Base-by-base conservation (phyloP, 495 filamentous ascomycete genomes). In the Aspergillus coremiiformis region DNA sequence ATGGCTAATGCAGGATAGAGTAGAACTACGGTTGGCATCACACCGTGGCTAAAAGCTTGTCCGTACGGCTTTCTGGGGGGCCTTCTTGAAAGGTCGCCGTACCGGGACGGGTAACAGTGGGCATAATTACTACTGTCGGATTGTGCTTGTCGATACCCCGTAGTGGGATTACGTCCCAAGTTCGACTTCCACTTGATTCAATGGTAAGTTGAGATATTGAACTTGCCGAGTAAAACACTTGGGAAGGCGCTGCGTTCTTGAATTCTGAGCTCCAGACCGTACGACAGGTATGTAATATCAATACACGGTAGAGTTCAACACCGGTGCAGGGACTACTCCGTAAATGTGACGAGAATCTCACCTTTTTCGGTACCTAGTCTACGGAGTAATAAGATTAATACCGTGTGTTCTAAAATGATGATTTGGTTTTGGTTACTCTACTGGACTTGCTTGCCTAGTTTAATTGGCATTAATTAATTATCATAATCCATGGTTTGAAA, bases 41-140 rank as follows among this genome's bases (percentile, higher is more conserved):
- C 53, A 52, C 50, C 53, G 56, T 62, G 59, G 59, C 54, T 59
- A 62, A 62, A 62, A 62, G 59, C 59, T 62, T 62, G 59, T 58
- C 59, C 55, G 54, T 55, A 56, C 49, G 59, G 51, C 59, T 58
- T 51, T 51, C 47, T 50, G 55, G 48, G 52, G 51, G 55, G 29
- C 49, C 46, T 44, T 51, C 45, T 43, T 39, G 27, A 54, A 49
- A 49, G 47, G 52, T 26, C 43, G 39, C 49, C 41, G 51, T 49
- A 49, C 53, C 55, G 5, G 19, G 50, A 42, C 35, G 3, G 53
- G 59, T 43, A 61, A 44, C 21, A 50, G 56, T 61, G 30, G 49
- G 17, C 59, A 44, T 51, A 41, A 35, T 22, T 49, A 29, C 14
- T 39, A 10, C 8, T 39, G 35, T 4, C 19, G 35, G 35, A 19